Evolutionary conservation across 1,284 basidiomycete genomes (phyloP), one percentile per base, ranked within the genome.

Genomic region (Phellopilus nigrolimitatus): DNA sequence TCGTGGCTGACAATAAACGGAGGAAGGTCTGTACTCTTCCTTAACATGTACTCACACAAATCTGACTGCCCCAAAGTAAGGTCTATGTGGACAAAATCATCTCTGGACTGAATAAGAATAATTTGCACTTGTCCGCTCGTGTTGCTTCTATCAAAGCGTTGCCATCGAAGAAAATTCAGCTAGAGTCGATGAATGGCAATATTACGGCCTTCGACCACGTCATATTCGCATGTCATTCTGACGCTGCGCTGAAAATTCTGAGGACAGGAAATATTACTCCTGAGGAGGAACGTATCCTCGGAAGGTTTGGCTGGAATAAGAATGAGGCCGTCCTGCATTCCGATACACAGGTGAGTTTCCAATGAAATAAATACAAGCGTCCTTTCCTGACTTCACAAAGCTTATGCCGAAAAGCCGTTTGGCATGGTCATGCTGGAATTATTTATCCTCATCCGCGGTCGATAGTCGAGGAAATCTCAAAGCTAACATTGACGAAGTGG

Each of bases 391-490:
- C 31, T 39, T 28, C 25, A 47, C 36, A 7, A 46, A 88, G 83
- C 63, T 89, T 12, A 88, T 88, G 84, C 87, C 85, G 0, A 69
- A 70, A 53, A 69, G 71, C 39, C 68, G 74, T 15, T 52, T 68
- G 9, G 83, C 84, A 0, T 88, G 85, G 81, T 81, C 83, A 0
- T 81, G 80, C 57, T 89, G 86, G 84, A 88, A 88, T 61, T 88
- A 84, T 63, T 65, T 89, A 12, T 83, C 84, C 0, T 71, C 68
- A 27, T 80, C 79, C 0, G 64, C 65, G 12, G 49, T 66, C 15
- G 65, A 71, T 58, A 42, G 59, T 2, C 58, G 65, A 9, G 72
- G 72, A 3, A 63, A 60, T 4, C 59, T 65, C 43, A 72, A 72
- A 43, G 71, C 74, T 9, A 79, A 84, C 59, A 71, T 76, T 10